Percentiles rank a stretch among this genome's conserved stretches.
Conservation (phyloP, 179 eudicot species). For the Amaranthus tricolor region DNA sequence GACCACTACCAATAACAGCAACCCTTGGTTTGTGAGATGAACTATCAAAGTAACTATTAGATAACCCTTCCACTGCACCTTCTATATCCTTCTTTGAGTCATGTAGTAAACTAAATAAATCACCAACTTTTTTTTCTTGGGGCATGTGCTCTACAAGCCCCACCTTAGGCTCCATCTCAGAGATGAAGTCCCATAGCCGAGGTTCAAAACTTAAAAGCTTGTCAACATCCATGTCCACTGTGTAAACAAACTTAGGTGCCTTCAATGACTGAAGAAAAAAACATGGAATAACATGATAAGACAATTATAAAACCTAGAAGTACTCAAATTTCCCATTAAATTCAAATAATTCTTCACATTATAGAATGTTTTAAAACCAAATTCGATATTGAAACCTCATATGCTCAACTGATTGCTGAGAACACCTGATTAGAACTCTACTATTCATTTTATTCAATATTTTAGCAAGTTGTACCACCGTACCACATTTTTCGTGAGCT, state of each 20-base stretch:
- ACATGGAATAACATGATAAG: conserved; percentile 13
- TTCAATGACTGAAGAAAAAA: conserved; percentile 43
- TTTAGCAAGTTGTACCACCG: background rate
- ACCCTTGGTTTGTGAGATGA: conserved; percentile 60
- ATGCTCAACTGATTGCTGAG: background rate
- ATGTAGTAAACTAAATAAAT: conserved; percentile 47
- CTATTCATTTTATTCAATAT: background rate
- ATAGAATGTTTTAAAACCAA: background rate
- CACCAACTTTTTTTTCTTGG: conserved; percentile 46
- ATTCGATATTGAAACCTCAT: background rate
- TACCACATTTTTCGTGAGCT: background rate
- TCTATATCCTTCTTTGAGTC: conserved; percentile 42
- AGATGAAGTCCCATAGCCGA: conserved; percentile 75
- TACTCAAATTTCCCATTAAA: background rate
- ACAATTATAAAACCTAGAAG: conserved; percentile 2
- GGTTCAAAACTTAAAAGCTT: conserved; percentile 73
- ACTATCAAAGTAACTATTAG: conserved; percentile 28
- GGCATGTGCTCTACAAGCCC: conserved; percentile 73
- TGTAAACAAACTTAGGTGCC: conserved; percentile 72
- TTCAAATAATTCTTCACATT: background rate
- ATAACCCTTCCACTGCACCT: conserved; percentile 29
- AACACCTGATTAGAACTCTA: background rate
- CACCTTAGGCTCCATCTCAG: conserved; percentile 63
- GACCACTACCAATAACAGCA: conserved; percentile 95
- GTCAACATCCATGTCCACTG: conserved; percentile 83